Evolutionary conservation across 2,329 filamentous ascomycete species (phyloP), one percentile per base, ranked within the genome.

Genomic region (Helotiales sp.): DNA sequence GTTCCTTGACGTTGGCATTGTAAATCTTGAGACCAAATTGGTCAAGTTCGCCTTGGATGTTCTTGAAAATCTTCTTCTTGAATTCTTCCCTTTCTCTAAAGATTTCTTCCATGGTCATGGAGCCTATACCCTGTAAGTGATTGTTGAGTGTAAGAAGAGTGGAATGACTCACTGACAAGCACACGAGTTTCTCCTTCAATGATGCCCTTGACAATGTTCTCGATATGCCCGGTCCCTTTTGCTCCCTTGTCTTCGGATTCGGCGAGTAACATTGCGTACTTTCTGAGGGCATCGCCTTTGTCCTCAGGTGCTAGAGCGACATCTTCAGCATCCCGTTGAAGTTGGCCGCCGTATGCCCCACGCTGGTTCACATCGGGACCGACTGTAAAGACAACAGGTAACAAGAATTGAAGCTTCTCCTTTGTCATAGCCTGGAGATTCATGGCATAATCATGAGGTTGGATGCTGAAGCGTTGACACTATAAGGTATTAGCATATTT

Each of bases 101-200:
- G 58, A 96, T 89, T 73, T 64, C 65, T 31, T 68, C 64, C 63
- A 66, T 67, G 1, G 90, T 93, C 89, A 96, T 93, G 66, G 85
- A 87, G 0, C 87, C 54, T 57, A 52, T 48, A 9, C 9, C 24
- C 15, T 24, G 30, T 12, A 48, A n/a, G 17, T 2, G n/a, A 3
- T 2, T 31, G 7, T 29, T 44, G 1, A 36, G 27, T 17, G 13
- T 29, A 13, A 38, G 22, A 15, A 22, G 9, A 7, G n/a, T n/a
- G 1, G 24, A 25, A 42, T 5, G 19, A 58, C 52, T 57, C 52
- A 0, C 87, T 90, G 40, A 96, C 89, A 53, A 96, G 85, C 5
- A 91, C 88, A 58, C 91, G 83, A 1, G 89, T 93, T 73, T 96
- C 91, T 61, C 91, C 91, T 72, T 96, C 90, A 66, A 96, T 95